Conservation (phyloP, 495 filamentous ascomycete species). For the Penicillium dipodomyicola region DNA sequence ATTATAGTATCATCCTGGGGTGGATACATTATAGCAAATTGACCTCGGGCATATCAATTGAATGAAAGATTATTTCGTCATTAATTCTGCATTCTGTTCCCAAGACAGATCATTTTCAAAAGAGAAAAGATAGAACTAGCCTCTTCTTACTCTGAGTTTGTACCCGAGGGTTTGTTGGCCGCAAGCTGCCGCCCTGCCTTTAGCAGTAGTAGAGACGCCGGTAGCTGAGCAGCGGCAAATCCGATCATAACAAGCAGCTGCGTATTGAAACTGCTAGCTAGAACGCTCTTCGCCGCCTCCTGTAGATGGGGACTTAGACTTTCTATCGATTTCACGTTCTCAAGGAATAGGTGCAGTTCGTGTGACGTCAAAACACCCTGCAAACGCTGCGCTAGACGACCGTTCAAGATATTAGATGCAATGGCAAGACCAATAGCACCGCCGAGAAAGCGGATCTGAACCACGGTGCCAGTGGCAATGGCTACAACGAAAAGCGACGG, state of each 20-base stretch:
- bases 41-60: neutral
- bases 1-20: neutral
- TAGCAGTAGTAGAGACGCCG: constrained; percentile 21
- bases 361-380: constrained; percentile 16
- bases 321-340: constrained; percentile 19
- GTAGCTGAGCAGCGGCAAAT: constrained; percentile 30
- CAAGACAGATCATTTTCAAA: neutral
- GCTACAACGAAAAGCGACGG: constrained; percentile 26
- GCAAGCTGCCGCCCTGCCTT: constrained; percentile 22
- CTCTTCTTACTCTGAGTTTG: neutral
- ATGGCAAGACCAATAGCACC: constrained; percentile 53
- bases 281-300: constrained; percentile 15
- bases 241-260: constrained; percentile 33
- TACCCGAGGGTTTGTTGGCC: neutral
- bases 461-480: constrained; percentile 53
- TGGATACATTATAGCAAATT: neutral
- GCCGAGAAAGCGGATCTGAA: constrained; percentile 57
- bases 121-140: neutral
- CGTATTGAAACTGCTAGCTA: constrained; percentile 25
- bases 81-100: neutral
- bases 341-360: constrained; percentile 28
- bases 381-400: constrained; percentile 23
- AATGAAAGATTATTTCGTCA: neutral
- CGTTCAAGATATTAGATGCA: constrained; percentile 37
- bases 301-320: constrained; percentile 15